Percentiles rank a stretch among this genome's conserved stretches.
phyloP scores from a whole-genome alignment of 169 alveolate genomes.

The Plasmodium inui region DNA sequence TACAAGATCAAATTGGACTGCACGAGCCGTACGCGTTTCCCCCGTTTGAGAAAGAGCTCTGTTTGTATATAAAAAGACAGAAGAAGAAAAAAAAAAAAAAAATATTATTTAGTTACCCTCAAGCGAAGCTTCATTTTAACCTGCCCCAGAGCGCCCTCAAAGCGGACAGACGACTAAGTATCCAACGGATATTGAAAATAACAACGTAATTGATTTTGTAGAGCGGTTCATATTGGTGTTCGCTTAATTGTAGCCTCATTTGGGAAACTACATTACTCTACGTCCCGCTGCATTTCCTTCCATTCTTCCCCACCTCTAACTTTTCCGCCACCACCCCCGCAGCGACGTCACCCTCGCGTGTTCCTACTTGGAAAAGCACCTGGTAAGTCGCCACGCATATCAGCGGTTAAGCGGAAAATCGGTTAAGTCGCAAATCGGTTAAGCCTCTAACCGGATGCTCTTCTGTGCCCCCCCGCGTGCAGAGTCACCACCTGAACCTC shows the following conservation, averaged over 20 bases:
- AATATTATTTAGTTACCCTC: conserved; percentile 42
- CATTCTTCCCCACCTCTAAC: not conserved
- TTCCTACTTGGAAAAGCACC: conserved; percentile 60
- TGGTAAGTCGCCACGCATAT: conserved; percentile 9
- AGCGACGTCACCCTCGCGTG: conserved; percentile 74
- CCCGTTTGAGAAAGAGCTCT: conserved; percentile 28
- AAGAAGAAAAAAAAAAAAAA: conserved; percentile 54
- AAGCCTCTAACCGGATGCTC: not conserved
- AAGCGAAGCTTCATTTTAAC: conserved; percentile 12
- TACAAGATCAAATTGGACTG: not conserved
- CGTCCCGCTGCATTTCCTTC: not conserved
- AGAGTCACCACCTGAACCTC: conserved; percentile 34
- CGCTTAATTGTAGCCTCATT: not conserved
- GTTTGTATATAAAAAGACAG: conserved; percentile 23
- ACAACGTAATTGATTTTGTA: conserved; percentile 27
- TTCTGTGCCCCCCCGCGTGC: not conserved
- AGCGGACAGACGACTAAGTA: conserved; percentile 8
- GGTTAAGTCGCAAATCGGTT: not conserved
- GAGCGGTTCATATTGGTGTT: not conserved
- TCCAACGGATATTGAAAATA: conserved; percentile 48
- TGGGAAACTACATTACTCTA: not conserved
- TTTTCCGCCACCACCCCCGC: not conserved
- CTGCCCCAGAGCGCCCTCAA: not conserved
- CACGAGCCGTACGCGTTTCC: conserved; percentile 55
- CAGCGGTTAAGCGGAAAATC: not conserved